Conservation (phyloP, 1,284 basidiomycete species). For the Apiotrichum montevideense region DNA sequence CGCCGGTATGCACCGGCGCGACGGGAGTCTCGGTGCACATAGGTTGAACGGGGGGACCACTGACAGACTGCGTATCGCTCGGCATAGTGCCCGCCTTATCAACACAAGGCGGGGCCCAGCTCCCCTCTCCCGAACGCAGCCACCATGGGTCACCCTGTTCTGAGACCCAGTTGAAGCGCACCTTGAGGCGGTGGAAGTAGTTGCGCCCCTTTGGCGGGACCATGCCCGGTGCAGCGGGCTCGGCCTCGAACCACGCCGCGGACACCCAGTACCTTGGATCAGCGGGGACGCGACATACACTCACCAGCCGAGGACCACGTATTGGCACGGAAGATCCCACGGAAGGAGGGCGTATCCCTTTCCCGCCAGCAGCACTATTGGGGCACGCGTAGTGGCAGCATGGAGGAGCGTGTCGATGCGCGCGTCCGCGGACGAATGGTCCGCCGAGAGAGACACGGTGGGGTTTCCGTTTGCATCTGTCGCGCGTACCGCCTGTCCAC, state of each 20-base stretch:
- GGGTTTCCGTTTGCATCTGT: slow-evolving; percentile 2
- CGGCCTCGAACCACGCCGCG: slow-evolving; percentile 38
- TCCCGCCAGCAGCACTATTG: slow-evolving; percentile 37
- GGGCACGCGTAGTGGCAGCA: slow-evolving; percentile 21
- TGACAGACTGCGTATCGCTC: too few relatives aligned
- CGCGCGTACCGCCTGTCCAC: slow-evolving; percentile 16
- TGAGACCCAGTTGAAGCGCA: slow-evolving; percentile 42
- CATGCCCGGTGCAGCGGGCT: slow-evolving; percentile 17
- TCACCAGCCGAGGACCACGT: slow-evolving; percentile 40
- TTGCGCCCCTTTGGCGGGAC: slow-evolving; percentile 11
- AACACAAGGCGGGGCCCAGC: slow-evolving; percentile 1
- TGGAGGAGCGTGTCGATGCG: slow-evolving; percentile 33
- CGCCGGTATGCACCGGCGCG: too few relatives aligned
- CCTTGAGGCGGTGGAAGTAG: slow-evolving; percentile 36
- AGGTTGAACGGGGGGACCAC: too few relatives aligned
- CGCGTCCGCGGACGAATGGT: slow-evolving; percentile 29
- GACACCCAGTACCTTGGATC: slow-evolving; percentile 39
- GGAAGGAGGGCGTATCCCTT: slow-evolving; percentile 34
- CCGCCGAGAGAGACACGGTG: slow-evolving; percentile 19
- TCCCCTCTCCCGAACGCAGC: slow-evolving; percentile 5
- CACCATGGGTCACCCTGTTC: slow-evolving; percentile 41
- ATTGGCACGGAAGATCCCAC: slow-evolving; percentile 29
- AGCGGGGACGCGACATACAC: slow-evolving; percentile 4
- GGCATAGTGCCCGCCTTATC: too few relatives aligned
- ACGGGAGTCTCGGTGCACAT: too few relatives aligned